Evolutionary conservation across 441 rosid genomes (phyloP).

Genomic region (Pelargonium australe): DNA sequence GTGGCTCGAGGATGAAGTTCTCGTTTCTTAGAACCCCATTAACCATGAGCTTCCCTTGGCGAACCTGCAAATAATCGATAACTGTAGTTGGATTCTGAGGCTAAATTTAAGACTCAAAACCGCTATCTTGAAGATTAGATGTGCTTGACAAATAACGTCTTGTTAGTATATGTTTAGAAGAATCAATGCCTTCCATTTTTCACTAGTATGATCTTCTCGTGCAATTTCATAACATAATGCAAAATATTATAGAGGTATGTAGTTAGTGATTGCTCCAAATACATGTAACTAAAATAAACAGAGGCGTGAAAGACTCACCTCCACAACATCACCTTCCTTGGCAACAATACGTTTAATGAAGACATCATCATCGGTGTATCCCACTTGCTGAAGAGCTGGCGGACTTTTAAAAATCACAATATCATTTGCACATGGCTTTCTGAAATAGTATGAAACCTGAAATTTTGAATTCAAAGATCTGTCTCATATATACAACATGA

Average conservation of each 20-base stretch:
- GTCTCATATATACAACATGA: neutral
- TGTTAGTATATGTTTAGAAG: no score
- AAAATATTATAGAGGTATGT: no score
- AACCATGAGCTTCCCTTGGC: conserved; percentile 63
- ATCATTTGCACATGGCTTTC: conserved; percentile 93
- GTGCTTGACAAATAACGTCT: no score
- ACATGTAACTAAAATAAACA: neutral
- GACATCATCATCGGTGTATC: conserved; percentile 81
- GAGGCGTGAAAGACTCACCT: conserved; percentile 40
- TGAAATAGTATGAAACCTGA: conserved; percentile 79
- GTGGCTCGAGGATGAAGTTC: conserved; percentile 62
- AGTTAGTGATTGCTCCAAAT: neutral
- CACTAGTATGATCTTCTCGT: neutral
- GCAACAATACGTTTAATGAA: conserved; percentile 85
- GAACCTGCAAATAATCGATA: conserved; percentile 46
- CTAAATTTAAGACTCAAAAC: neutral
- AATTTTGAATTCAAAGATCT: conserved; percentile 17
- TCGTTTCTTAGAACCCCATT: conserved; percentile 67
- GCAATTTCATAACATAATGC: neutral
- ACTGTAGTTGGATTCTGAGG: conserved; percentile 6
- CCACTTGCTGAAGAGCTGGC: conserved; percentile 85
- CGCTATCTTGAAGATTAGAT: neutral
- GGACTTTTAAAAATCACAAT: conserved; percentile 91
- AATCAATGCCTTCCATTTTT: neutral
- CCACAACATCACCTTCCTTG: conserved; percentile 83